Evolutionary conservation across 257 asterid species (phyloP).

Genomic region (Solanum infundibuliforme): DNA sequence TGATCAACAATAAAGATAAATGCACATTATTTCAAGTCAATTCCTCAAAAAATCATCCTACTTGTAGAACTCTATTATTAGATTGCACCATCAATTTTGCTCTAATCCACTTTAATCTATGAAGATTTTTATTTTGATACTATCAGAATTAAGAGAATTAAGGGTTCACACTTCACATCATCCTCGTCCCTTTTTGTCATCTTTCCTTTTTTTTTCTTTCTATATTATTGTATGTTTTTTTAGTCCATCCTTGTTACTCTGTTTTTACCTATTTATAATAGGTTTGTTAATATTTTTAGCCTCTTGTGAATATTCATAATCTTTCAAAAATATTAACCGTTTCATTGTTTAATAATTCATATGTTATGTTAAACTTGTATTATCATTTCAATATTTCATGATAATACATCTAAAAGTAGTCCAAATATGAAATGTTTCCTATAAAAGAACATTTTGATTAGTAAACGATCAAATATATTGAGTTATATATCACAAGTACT

Average conservation of each 20-base stretch:
- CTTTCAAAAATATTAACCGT: background rate
- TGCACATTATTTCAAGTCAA: too few relatives aligned
- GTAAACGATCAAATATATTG: background rate
- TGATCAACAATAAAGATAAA: too few relatives aligned
- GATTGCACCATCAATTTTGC: too few relatives aligned
- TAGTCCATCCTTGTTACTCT: background rate
- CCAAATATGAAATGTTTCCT: background rate
- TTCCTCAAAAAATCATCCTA: too few relatives aligned
- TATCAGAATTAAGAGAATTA: too few relatives aligned
- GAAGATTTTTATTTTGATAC: too few relatives aligned
- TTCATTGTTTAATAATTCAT: too few relatives aligned
- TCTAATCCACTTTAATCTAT: background rate
- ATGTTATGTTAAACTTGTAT: background rate
- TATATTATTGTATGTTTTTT: background rate
- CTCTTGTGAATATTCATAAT: background rate
- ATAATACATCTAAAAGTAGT: background rate
- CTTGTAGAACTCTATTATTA: too few relatives aligned
- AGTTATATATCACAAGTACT: background rate
- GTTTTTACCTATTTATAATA: background rate
- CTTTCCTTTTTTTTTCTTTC: background rate
- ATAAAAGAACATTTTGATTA: background rate
- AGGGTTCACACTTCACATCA: background rate
- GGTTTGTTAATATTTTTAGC: background rate
- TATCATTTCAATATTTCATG: background rate
- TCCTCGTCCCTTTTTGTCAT: background rate